Evolutionary conservation across 345 rosid genomes (phyloP), one percentile per base, ranked within the genome.

Genomic region (Punica granatum): DNA sequence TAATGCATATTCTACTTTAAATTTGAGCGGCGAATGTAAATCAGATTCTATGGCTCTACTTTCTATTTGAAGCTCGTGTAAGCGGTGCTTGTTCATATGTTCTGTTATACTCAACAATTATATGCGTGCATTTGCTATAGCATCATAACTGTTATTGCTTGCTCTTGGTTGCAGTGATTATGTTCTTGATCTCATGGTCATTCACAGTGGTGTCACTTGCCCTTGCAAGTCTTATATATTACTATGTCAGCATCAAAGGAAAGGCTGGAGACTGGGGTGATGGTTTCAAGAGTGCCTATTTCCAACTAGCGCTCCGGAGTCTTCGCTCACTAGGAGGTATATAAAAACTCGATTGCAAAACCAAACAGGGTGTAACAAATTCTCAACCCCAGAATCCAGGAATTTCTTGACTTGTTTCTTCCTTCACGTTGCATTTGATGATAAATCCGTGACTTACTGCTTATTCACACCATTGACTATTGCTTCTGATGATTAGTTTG

Each of bases 221-320:
- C 36, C 97, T 95, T 65, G 98, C 97, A 76, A 90, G 92, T 78
- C 98, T 95, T 72, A 92, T 95, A 76, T 95, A 92, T 82, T 90
- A 95, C 74, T 95, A 95, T 53, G 99, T 95, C 72, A 84, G 98
- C 82, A 62, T 95, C 59, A 92, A 88, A 82, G 99, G 99, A 72
- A 95, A 95, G 80, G 99, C 97, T 48, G 99, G 98, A 72, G 98
- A 95, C 80, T 95, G 99, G 99, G 99, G 98, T 18, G 99, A 95
- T 69, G 99, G 99, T 77, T 88, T 95, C 83, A 95, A 95, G 85
- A 95, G 99, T 82, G 99, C 99, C 53, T 95, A 95, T 83, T 92
- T 95, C 74, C 99, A 95, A 78, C 79, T 92, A 72, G 99, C 99
- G 65, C 99, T 95, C 46, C 98, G 97, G 36, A 95, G 99, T 83